phyloP scores from a whole-genome alignment of 331 rosid genomes.

The Acacia concinna region DNA sequence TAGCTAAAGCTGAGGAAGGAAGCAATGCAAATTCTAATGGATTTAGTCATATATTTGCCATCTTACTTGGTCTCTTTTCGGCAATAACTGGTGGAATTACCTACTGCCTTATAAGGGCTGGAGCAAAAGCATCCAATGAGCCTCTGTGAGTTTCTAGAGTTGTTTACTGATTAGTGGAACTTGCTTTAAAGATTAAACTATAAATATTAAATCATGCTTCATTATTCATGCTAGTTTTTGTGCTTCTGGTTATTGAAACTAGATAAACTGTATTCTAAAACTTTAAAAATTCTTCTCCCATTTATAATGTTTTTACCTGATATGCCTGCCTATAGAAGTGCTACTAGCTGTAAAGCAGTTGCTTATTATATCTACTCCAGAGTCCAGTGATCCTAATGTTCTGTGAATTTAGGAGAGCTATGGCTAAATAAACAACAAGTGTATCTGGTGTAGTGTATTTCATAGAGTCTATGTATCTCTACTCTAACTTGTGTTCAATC shows the following conservation, averaged over 20 bases:
- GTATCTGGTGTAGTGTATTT: constrained; percentile 5
- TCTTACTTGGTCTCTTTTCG: constrained; percentile 62
- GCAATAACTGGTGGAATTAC: constrained; percentile 70
- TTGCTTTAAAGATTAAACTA: neutral
- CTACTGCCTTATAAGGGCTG: constrained; percentile 75
- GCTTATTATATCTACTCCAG: neutral
- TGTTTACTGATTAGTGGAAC: neutral
- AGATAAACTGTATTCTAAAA: neutral
- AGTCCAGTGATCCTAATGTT: neutral
- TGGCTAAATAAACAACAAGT: neutral
- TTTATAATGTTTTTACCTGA: neutral
- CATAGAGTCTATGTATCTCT: neutral
- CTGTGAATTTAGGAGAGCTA: neutral
- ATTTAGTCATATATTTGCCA: constrained; percentile 38
- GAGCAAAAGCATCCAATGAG: constrained; percentile 79
- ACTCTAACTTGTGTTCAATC: constrained; percentile 18
- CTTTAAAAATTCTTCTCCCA: neutral
- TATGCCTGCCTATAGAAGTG: neutral
- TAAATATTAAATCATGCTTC: neutral
- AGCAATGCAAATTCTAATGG: constrained; percentile 31
- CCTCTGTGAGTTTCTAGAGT: constrained; percentile 63
- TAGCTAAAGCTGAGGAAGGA: constrained; percentile 50
- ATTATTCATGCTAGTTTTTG: constrained; percentile 2
- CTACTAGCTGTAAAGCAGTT: neutral
- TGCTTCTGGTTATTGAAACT: constrained; percentile 1